phyloP scores from a whole-genome alignment of 1,139 yeast genomes.

The Nematodospora anomalae region DNA sequence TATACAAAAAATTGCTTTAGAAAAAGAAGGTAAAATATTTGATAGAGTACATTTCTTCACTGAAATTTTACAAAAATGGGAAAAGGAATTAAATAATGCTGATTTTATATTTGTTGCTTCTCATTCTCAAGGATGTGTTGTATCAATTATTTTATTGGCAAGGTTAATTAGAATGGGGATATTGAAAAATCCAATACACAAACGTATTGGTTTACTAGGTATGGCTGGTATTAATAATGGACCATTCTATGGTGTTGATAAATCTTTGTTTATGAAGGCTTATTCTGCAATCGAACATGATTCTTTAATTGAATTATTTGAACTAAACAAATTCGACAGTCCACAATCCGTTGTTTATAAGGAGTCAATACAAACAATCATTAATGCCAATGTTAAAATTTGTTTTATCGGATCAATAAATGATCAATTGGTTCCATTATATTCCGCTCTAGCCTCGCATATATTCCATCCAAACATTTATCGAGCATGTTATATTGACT shows the following conservation, averaged over 20 bases:
- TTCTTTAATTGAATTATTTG: slow-evolving; percentile 80
- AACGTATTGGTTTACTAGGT: slow-evolving; percentile 71
- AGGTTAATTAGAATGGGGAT: slow-evolving; percentile 70
- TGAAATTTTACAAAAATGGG: slow-evolving; percentile 70
- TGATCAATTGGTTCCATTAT: slow-evolving; percentile 90
- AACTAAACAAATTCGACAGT: slow-evolving; percentile 76
- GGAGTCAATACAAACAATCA: slow-evolving; percentile 62
- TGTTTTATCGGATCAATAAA: slow-evolving; percentile 84
- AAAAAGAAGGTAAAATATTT: slow-evolving; percentile 87
- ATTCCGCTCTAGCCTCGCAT: slow-evolving; percentile 83
- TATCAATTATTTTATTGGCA: slow-evolving; percentile 75
- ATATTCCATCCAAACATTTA: slow-evolving; percentile 86
- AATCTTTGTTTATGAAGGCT: slow-evolving; percentile 78
- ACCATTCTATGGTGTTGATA: slow-evolving; percentile 88
- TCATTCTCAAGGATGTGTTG: slow-evolving; percentile 96
- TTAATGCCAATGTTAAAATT: slow-evolving; percentile 71
- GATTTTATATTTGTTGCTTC: slow-evolving; percentile 88
- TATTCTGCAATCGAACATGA: slow-evolving; percentile 89
- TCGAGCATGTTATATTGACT: slow-evolving; percentile 86
- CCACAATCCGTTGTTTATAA: slow-evolving; percentile 69
- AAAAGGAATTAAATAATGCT: slow-evolving; percentile 65
- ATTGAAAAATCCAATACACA: slow-evolving; percentile 46
- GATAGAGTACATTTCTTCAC: slow-evolving; percentile 83
- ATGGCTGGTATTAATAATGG: slow-evolving; percentile 98
- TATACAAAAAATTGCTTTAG: slow-evolving; percentile 87